Evolutionary conservation across 176 grass and related monocot species (phyloP).

Genomic region (Triticum dicoccoides): DNA sequence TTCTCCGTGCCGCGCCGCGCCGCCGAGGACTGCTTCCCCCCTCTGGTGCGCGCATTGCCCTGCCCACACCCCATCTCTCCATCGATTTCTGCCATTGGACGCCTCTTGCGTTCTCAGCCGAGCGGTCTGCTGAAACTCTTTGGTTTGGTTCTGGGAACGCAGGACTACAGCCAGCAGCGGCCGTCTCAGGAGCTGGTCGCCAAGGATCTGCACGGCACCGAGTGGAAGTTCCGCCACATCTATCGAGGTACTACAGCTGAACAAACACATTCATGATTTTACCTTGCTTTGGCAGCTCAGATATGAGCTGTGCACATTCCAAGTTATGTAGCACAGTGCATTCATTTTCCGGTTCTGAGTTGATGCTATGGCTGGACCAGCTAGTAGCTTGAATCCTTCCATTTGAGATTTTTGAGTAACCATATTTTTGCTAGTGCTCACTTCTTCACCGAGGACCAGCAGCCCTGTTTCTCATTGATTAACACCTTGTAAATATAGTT

Average conservation of each 20-base stretch:
- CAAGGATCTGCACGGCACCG: constrained; percentile 90
- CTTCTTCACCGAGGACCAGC: neutral
- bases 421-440: neutral
- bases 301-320: neutral
- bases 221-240: constrained; percentile 98
- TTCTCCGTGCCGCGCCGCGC: constrained; percentile 98
- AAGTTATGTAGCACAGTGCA: neutral
- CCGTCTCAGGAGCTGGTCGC: constrained; percentile 96
- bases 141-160: neutral
- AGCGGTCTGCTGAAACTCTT: neutral
- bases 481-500: neutral
- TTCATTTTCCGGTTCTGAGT: neutral
- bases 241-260: constrained; percentile 65
- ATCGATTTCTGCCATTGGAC: neutral
- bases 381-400: neutral
- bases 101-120: neutral
- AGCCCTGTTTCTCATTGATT: neutral
- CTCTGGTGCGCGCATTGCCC: constrained; percentile 50
- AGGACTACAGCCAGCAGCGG: constrained; percentile 96
- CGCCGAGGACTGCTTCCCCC: constrained; percentile 98
- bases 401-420: neutral
- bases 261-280: neutral
- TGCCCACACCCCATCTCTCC: neutral
- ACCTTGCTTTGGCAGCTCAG: neutral
- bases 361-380: neutral